These are phyloP conservation scores for Gnaphalium uliginosum DNA, from an alignment of 129 eudicot genomes.

Conservation along the genomic window DNA sequence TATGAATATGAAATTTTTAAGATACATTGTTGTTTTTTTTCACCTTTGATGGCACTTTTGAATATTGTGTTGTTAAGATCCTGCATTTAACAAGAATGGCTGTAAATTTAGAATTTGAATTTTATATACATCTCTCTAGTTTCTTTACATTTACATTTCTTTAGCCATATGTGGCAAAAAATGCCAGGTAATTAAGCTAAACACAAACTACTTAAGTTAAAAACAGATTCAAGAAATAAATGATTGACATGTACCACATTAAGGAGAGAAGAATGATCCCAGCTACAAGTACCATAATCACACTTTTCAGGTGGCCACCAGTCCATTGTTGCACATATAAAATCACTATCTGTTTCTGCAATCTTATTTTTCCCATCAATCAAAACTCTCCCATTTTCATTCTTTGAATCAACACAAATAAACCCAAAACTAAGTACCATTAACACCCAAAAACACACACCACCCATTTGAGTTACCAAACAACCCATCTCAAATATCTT, in stretches of 20 bases:
- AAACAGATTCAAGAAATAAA: neutral
- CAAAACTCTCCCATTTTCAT: constrained; percentile 39
- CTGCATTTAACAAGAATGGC: constrained; percentile 42
- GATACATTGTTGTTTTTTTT: neutral
- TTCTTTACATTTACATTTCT: too few relatives aligned
- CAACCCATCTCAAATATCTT: constrained; percentile 35
- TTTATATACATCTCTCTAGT: neutral
- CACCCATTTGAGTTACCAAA: constrained; percentile 41
- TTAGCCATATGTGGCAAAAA: too few relatives aligned
- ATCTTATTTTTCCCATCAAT: constrained; percentile 53
- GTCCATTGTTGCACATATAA: constrained; percentile 84
- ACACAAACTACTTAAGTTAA: too few relatives aligned
- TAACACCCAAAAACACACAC: constrained; percentile 38
- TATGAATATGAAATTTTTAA: neutral
- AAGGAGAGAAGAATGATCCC: constrained; percentile 83
- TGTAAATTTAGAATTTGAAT: neutral
- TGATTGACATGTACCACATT: constrained; percentile 63
- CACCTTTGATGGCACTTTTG: constrained; percentile 75
- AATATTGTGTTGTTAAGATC: constrained; percentile 63
- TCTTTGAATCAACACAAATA: constrained; percentile 36
- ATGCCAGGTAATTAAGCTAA: too few relatives aligned
- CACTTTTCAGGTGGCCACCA: constrained; percentile 99
- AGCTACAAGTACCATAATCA: constrained; percentile 85
- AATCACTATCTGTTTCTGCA: constrained; percentile 60
- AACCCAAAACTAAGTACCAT: constrained; percentile 30